Conservation (phyloP, 768 basidiomycete species). For the Phanerodontia chrysosporium region DNA sequence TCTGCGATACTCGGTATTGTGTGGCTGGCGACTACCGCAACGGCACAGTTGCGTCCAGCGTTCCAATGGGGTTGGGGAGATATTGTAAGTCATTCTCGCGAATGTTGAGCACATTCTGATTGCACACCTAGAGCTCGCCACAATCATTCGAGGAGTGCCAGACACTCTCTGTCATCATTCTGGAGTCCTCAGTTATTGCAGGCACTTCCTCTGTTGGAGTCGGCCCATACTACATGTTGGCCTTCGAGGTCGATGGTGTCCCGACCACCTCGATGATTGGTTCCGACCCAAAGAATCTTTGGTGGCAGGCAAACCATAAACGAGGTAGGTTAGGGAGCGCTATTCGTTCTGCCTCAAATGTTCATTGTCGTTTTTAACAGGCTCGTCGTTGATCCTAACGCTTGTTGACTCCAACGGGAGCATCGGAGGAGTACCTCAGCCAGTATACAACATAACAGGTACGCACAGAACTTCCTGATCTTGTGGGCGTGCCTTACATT, state of each 20-base stretch:
- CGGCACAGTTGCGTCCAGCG: neutral
- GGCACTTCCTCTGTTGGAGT: conserved; percentile 15
- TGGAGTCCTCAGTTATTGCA: conserved; percentile 19
- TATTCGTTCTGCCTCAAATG: neutral
- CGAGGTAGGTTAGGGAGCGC: conserved; percentile 30
- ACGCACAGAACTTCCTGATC: too few species aligned
- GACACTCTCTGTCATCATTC: conserved; percentile 18
- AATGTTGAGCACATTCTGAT: neutral
- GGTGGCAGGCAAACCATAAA: conserved; percentile 33
- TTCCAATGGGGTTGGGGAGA: neutral
- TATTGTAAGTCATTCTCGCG: neutral
- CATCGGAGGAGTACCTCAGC: conserved; percentile 35
- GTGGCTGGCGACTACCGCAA: neutral
- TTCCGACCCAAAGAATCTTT: conserved; percentile 25
- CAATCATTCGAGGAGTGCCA: conserved; percentile 23
- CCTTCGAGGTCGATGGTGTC: conserved; percentile 33
- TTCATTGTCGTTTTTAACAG: too few species aligned
- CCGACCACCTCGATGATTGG: conserved; percentile 35
- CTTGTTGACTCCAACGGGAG: conserved; percentile 41
- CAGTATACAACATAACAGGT: neutral
- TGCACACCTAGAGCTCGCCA: neutral
- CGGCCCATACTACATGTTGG: conserved; percentile 40
- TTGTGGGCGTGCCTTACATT: too few species aligned
- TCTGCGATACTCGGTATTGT: neutral
- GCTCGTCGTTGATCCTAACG: conserved; percentile 36